These are phyloP conservation scores for Talaromyces marneffei DNA, from an alignment of 2,329 filamentous ascomycete species.

Conservation along the genomic window DNA sequence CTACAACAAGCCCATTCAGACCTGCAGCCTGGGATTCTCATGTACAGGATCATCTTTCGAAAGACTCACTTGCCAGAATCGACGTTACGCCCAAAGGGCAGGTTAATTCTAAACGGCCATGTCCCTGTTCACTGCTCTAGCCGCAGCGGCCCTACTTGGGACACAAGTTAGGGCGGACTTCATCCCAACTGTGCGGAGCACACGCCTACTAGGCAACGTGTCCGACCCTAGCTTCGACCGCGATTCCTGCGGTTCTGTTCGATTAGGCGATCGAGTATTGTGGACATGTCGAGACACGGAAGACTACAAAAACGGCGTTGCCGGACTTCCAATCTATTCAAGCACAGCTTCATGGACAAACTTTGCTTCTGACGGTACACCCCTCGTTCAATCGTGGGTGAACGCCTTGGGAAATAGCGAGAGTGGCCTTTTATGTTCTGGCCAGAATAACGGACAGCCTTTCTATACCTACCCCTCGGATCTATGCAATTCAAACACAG, in stretches of 20 bases:
- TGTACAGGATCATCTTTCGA: neutral
- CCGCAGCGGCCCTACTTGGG: neutral
- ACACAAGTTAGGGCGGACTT: slow-evolving; percentile 3
- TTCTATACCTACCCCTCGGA: slow-evolving; percentile 13
- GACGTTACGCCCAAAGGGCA: no score
- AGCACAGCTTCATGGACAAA: slow-evolving; percentile 17
- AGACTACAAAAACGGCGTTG: slow-evolving; percentile 10
- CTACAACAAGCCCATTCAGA: neutral
- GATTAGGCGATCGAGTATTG: slow-evolving; percentile 12
- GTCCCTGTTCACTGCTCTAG: neutral
- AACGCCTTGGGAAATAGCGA: slow-evolving; percentile 3
- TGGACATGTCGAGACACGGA: slow-evolving; percentile 17
- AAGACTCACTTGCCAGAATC: no score
- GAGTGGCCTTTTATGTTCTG: slow-evolving; percentile 10
- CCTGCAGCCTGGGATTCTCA: neutral
- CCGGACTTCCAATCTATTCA: slow-evolving; percentile 11
- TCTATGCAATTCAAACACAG: slow-evolving; percentile 14
- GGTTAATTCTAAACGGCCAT: no score
- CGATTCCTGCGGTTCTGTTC: slow-evolving; percentile 15
- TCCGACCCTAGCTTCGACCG: slow-evolving; percentile 15
- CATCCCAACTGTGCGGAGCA: slow-evolving; percentile 9
- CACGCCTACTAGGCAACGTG: slow-evolving; percentile 14
- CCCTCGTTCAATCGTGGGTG: slow-evolving; percentile 1
- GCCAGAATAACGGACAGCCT: slow-evolving; percentile 14
- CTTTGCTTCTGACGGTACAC: slow-evolving; percentile 8